These are phyloP conservation scores for Cyclotella choctawhatcheeana DNA, from an alignment of 108 stramenopile genomes.

Conservation along the genomic window DNA sequence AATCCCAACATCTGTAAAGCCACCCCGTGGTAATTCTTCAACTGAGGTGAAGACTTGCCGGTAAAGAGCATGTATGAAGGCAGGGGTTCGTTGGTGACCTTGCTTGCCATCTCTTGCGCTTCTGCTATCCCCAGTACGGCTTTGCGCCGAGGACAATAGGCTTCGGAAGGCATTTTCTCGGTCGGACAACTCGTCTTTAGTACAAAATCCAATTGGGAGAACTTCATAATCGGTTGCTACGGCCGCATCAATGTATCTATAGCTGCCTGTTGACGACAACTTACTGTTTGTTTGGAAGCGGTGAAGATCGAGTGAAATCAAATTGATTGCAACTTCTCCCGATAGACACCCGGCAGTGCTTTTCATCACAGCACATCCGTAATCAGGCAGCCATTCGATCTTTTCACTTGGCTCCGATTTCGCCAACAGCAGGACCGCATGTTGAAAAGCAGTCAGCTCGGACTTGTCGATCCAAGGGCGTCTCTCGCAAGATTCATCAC, in stretches of 20 bases:
- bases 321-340: constrained; percentile 24
- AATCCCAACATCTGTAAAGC: constrained; percentile 47
- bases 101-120: constrained; percentile 27
- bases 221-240: constrained; percentile 27
- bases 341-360: constrained; percentile 13
- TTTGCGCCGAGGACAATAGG: constrained; percentile 4
- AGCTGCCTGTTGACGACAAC: not conserved
- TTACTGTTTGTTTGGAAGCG: constrained; percentile 16
- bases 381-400: constrained; percentile 37
- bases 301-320: constrained; percentile 34
- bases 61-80: constrained; percentile 39
- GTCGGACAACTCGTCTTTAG: not conserved
- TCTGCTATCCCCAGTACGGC: constrained; percentile 14
- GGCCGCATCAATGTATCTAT: constrained; percentile 21
- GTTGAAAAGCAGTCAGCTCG: constrained; percentile 19
- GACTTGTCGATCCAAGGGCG: constrained; percentile 19
- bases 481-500: not conserved
- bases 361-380: constrained; percentile 44
- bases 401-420: constrained; percentile 1
- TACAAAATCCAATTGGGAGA: constrained; percentile 24
- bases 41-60: constrained; percentile 17
- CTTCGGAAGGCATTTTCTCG: constrained; percentile 5
- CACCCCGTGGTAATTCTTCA: constrained; percentile 19
- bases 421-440: not conserved
- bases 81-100: constrained; percentile 47